phyloP scores from a whole-genome alignment of 2,329 filamentous ascomycete genomes.

The Diaporthe destruens region DNA sequence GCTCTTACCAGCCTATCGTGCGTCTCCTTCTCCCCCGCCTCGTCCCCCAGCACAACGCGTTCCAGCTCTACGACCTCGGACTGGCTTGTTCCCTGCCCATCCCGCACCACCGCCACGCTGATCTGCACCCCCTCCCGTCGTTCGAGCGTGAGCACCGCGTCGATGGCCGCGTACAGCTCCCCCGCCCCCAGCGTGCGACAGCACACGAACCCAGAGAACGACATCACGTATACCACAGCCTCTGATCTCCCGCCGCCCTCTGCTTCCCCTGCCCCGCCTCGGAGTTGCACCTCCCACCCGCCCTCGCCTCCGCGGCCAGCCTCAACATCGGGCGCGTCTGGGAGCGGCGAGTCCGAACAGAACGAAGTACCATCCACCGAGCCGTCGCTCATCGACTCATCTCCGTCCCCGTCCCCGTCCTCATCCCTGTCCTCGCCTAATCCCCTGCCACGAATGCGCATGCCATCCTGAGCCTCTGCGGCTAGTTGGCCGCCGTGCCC shows the following conservation, averaged over 20 bases:
- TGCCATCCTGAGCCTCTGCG: not conserved
- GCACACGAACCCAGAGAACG: slow-evolving; percentile 9
- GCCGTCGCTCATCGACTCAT: slow-evolving; percentile 3
- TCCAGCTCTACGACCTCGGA: not conserved
- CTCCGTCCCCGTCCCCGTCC: not conserved
- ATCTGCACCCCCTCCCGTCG: not conserved
- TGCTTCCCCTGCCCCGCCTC: slow-evolving; percentile 9
- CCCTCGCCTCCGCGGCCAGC: not conserved
- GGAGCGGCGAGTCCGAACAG: slow-evolving; percentile 8
- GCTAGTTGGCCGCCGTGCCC: not conserved
- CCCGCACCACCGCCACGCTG: not conserved
- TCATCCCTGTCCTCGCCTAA: not conserved
- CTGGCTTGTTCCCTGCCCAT: too few species aligned
- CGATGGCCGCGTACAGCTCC: slow-evolving; percentile 35
- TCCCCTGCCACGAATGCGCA: not conserved
- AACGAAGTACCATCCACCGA: slow-evolving; percentile 6
- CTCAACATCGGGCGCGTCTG: not conserved
- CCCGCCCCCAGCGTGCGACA: slow-evolving; percentile 2
- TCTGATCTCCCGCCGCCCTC: not conserved
- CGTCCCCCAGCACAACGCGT: not conserved
- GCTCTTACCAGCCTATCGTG: not conserved
- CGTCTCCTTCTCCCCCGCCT: not conserved
- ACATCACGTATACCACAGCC: not conserved
- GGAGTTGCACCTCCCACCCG: slow-evolving; percentile 7
- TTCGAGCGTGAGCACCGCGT: slow-evolving; percentile 15